A percentile compares a stretch with the other conserved stretches of the same genome.
phyloP scores from a whole-genome alignment of 805 yeast genomes.

The Komagataella populi region DNA sequence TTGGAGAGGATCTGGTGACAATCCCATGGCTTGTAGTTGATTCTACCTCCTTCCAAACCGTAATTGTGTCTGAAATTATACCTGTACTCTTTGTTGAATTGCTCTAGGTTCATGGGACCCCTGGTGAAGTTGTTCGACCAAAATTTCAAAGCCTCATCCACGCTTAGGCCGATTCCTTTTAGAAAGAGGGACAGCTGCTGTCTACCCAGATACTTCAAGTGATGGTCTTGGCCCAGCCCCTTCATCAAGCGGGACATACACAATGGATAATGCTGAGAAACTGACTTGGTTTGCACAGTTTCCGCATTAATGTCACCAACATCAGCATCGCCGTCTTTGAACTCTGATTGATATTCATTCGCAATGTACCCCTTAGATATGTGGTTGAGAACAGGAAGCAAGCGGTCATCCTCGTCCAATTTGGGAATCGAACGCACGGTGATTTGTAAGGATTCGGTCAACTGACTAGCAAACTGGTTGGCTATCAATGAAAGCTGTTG shows the following conservation, averaged over 20 bases:
- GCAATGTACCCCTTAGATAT: constrained; percentile 61
- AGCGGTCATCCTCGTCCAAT: constrained; percentile 82
- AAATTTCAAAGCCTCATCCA: constrained; percentile 79
- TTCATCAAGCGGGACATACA: constrained; percentile 61
- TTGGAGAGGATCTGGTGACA: constrained; percentile 66
- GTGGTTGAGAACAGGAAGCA: constrained; percentile 73
- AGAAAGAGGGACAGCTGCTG: constrained; percentile 76
- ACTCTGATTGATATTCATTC: constrained; percentile 22
- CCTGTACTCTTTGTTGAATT: constrained; percentile 76
- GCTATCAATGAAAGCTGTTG: constrained; percentile 62
- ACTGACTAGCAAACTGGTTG: constrained; percentile 46
- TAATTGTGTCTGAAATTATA: constrained; percentile 83
- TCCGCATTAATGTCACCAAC: constrained; percentile 45
- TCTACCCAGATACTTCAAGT: constrained; percentile 73
- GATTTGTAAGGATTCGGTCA: constrained; percentile 37
- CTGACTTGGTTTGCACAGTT: constrained; percentile 39
- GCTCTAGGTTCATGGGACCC: constrained; percentile 45
- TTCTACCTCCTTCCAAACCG: constrained; percentile 85
- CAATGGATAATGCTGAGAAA: constrained; percentile 62
- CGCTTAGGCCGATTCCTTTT: constrained; percentile 78
- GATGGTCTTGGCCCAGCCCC: constrained; percentile 47
- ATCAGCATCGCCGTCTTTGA: constrained; percentile 12
- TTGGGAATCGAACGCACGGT: constrained; percentile 74
- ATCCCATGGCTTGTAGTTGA: constrained; percentile 75
- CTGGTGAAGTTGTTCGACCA: constrained; percentile 68